Base-by-base conservation (phyloP, 2,329 filamentous ascomycete species). In the Alternaria sp. region DNA sequence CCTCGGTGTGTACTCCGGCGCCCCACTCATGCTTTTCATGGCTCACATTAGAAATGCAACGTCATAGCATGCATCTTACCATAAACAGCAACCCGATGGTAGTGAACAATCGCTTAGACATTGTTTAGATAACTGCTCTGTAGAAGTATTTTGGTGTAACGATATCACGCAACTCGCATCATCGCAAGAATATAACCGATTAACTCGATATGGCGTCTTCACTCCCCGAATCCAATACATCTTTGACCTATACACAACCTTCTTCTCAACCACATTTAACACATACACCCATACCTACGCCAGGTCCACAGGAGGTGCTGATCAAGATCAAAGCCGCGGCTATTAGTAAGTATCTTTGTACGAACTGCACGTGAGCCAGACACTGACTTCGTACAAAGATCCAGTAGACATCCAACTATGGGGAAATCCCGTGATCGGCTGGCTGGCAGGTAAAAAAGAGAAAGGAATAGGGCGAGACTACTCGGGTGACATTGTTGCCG, bases 391-490 rank as follows among this genome's bases (percentile, higher is more conserved):
- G 32, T 36, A 16, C 14, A 14, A 14, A 36, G 32, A 84, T 61
- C 80, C 81, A 5, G 81, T 81, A 32, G 79, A 80, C 54, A 54
- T 73, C 65, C 55, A 75, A 78, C 47, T 73, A 75, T 62, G 79
- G 82, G 63, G 66, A 65, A 63, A 68, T 63, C 51, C 74, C 60
- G 5, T 81, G 58, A 44, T 75, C 1, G 72, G 72, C 18, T 68
- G 59, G 53, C 54, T 74, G 16, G 66, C 65, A 5, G 68, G 71
- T 24, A 61, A 55, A 34, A 72, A 70, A 57, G 69, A 70, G 54
- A 76, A 74, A 42, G 76, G 80, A 2, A 81, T 81, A 6, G 82
- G 83, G 16, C 76, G 81, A 64, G 82, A 84, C 57, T 79, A 83
- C 38, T 78, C 79, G 1, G 82, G 82, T 7, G 75, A 73, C 5